Evolutionary conservation across 1,284 basidiomycete species (phyloP), one percentile per base, ranked within the genome.

Genomic region (Ustilago shanxiensis): DNA sequence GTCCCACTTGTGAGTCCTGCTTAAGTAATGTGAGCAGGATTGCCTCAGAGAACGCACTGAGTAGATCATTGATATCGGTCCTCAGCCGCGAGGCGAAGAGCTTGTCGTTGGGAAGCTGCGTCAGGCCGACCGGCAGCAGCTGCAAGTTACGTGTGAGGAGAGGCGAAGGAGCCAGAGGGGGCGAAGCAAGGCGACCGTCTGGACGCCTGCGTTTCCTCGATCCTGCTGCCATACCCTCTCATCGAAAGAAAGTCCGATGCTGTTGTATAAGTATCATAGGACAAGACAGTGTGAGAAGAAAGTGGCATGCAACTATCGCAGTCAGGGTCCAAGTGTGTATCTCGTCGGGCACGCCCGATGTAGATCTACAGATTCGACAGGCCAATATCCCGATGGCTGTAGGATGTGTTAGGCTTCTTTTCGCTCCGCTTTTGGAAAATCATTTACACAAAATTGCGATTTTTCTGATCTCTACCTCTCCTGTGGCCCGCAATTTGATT

Each of bases 191-290:
- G 5, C 73, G 60, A 2, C 61, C 68, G 37, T 67, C 65, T 16
- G 63, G 64, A 14, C 67, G 60, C 61, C 68, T 75, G 52, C 68
- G 68, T 52, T 75, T 75, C 33, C 72, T 70, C 41, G 72, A 75
- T 10, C 69, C 69, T 9, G 49, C 37, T 6, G 37, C 58, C 72
- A 75, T 75, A 26, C 20, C 24, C 16, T 31, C 9, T 54, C 60
- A 58, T 57, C 26, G 53, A n/a, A 14, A 37, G 22, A n/a, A 28
- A 35, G 47, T 22, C 2, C 28, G 47, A 5, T 49, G 47, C 26
- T 49, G 47, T 26, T 49, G 47, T n/a, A 44, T 18, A 7, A 29
- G 35, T 13, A 1, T 18, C 22, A 22, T 11, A 29, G 20, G n/a
- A 24, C 22, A n/a, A 8, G 18, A 31, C n/a, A 33, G 14, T n/a